Evolutionary conservation across 495 filamentous ascomycete genomes (phyloP), one percentile per base, ranked within the genome.

Genomic region (Penicillium riverlandense): DNA sequence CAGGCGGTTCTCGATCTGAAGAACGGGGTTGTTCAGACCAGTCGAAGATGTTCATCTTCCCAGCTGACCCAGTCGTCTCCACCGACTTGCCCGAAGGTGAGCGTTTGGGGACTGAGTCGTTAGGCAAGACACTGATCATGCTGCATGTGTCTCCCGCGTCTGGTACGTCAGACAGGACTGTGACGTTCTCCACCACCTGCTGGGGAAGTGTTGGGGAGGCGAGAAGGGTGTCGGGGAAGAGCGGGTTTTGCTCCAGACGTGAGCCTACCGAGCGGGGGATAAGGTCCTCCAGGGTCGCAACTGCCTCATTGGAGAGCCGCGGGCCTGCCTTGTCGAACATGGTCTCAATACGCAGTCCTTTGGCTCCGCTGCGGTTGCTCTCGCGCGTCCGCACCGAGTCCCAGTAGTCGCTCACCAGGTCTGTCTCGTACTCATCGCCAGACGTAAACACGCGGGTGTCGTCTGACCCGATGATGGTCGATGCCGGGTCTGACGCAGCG

Each of bases 371-470:
- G 44, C 68, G 72, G 44, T 64, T 79, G 7, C 90, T 94, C 16
- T 81, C 79, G 39, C 83, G 78, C 8, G 91, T 96, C 44, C 89
- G 83, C 48, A 92, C 70, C 11, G 90, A 96, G 61, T 97, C 92
- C 66, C 87, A 97, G 37, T 90, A 91, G 52, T 96, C 92, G 52
- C 86, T 95, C 64, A 85, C 78, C 44, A 86, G 81, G 53, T 95
- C 90, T 4, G 79, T 81, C 43, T 95, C 90, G 41, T 94, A 87
- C 49, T 95, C 90, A 41, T 91, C 89, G 6, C 82, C 79, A 2
- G 82, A 89, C 9, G 75, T 74, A 45, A 88, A 83, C 12, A 82
- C 82, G 42, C 85, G 82, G 35, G 79, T 78, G 50, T 92, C 85
- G 49, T 98, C 91, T 13, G 90, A 96, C 30, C 88, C 86, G 31